Conservation (phyloP, 2,329 filamentous ascomycete species). For the Graphilbum sp. region DNA sequence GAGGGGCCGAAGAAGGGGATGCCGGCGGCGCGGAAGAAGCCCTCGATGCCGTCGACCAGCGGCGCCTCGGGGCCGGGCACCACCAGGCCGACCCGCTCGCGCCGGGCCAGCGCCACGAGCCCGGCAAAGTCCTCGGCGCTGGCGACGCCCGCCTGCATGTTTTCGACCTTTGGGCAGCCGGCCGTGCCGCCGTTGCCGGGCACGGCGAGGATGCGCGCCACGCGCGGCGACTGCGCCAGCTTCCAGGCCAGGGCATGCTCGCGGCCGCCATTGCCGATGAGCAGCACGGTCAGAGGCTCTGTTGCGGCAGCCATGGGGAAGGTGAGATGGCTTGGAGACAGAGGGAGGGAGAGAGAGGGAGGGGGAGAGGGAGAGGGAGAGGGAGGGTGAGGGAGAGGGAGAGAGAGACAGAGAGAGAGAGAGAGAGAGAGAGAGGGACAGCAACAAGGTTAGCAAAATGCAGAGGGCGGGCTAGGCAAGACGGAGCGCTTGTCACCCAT, state of each 20-base stretch:
- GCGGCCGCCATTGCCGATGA: slow-evolving; percentile 85
- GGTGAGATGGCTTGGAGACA: not conserved
- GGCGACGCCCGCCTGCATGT: slow-evolving; percentile 46
- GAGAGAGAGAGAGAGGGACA: no score
- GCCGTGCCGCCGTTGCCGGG: slow-evolving; percentile 82
- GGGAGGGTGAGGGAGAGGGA: no score
- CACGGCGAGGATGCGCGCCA: slow-evolving; percentile 56
- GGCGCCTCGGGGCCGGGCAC: slow-evolving; percentile 86
- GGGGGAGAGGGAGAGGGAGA: not conserved
- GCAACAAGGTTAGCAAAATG: not conserved
- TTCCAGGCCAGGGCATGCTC: slow-evolving; percentile 96
- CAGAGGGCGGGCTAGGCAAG: no score
- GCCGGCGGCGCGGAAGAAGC: slow-evolving; percentile 57
- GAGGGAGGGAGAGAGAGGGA: not conserved
- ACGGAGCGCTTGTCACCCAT: no score
- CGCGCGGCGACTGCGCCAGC: slow-evolving; percentile 62
- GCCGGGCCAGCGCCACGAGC: slow-evolving; percentile 59
- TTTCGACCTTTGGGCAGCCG: slow-evolving; percentile 52
- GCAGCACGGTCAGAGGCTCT: slow-evolving; percentile 35
- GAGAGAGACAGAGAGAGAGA: no score
- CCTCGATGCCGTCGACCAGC: slow-evolving; percentile 80
- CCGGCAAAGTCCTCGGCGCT: slow-evolving; percentile 56
- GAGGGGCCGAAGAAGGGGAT: slow-evolving; percentile 79
- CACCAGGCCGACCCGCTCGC: slow-evolving; percentile 62
- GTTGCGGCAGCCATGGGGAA: not conserved